phyloP scores from a whole-genome alignment of 73 alveolate genomes.

The Breviolum minutum region DNA sequence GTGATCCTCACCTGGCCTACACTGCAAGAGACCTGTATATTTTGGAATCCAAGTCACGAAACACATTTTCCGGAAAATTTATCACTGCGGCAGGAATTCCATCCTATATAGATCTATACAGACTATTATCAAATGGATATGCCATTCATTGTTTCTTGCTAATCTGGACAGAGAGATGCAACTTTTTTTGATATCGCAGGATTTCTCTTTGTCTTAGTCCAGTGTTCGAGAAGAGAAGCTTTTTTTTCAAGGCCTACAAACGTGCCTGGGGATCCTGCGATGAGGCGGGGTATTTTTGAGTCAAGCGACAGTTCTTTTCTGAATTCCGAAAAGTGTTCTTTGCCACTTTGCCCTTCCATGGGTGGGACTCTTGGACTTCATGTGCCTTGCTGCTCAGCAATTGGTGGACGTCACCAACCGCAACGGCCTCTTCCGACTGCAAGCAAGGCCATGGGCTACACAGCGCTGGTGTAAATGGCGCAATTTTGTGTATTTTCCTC shows the following conservation, averaged over 20 bases:
- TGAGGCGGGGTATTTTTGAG: conserved; percentile 95
- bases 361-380: background rate
- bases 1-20: conserved; percentile 95
- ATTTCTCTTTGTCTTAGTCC: background rate
- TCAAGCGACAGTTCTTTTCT: background rate
- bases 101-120: no score
- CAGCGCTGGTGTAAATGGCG: no score
- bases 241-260: conserved; percentile 98
- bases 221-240: background rate
- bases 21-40: conserved; percentile 20
- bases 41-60: no score
- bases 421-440: conserved; percentile 99
- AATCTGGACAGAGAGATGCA: background rate
- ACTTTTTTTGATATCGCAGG: background rate
- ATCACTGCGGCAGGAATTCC: no score
- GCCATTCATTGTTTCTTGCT: background rate
- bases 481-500: no score
- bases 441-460: conserved; percentile 96
- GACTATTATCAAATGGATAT: no score
- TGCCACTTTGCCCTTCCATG: background rate
- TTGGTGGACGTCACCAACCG: conserved; percentile 99
- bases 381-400: conserved; percentile 89
- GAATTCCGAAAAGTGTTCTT: background rate
- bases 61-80: no score
- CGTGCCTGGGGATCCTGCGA: conserved; percentile 99